Conservation (phyloP, 768 basidiomycete genomes). For the Boletellus ananas region DNA sequence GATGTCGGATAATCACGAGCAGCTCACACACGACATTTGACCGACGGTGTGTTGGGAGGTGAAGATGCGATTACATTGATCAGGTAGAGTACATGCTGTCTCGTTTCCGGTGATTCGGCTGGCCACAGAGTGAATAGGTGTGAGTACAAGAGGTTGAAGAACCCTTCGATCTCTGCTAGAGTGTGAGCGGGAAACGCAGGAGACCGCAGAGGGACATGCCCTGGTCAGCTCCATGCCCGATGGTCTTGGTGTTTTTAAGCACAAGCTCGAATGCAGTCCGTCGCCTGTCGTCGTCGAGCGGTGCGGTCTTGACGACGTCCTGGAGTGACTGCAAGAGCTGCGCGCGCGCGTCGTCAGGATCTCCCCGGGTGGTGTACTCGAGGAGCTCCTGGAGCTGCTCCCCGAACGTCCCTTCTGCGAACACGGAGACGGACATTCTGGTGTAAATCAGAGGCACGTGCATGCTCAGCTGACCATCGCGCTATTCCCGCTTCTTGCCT, state of each 20-base stretch:
- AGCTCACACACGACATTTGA: constrained; percentile 72
- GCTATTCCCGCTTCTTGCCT: too few species aligned
- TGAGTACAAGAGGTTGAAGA: constrained; percentile 79
- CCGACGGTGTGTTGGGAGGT: constrained; percentile 46
- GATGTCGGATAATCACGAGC: not conserved
- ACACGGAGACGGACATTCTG: constrained; percentile 59
- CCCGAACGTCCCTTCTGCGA: constrained; percentile 84
- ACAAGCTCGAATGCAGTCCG: constrained; percentile 57
- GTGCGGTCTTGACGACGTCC: constrained; percentile 48
- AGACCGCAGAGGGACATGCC: constrained; percentile 41
- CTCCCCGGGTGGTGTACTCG: constrained; percentile 63
- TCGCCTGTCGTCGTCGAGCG: constrained; percentile 52
- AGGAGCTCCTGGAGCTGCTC: constrained; percentile 82
- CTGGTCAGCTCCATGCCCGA: constrained; percentile 77
- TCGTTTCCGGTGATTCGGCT: constrained; percentile 51
- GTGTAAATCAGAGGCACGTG: too few species aligned
- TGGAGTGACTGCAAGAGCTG: constrained; percentile 64
- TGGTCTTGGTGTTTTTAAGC: constrained; percentile 55
- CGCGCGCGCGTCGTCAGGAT: constrained; percentile 64
- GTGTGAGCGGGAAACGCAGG: constrained; percentile 2
- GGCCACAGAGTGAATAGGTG: constrained; percentile 65
- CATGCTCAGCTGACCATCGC: too few species aligned
- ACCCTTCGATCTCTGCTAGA: constrained; percentile 72
- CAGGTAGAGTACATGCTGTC: constrained; percentile 45
- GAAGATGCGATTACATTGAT: constrained; percentile 54